Evolutionary conservation across 352 stramenopile genomes (phyloP), one percentile per base, ranked within the genome.

Genomic region (Phytophthora cactorum): DNA sequence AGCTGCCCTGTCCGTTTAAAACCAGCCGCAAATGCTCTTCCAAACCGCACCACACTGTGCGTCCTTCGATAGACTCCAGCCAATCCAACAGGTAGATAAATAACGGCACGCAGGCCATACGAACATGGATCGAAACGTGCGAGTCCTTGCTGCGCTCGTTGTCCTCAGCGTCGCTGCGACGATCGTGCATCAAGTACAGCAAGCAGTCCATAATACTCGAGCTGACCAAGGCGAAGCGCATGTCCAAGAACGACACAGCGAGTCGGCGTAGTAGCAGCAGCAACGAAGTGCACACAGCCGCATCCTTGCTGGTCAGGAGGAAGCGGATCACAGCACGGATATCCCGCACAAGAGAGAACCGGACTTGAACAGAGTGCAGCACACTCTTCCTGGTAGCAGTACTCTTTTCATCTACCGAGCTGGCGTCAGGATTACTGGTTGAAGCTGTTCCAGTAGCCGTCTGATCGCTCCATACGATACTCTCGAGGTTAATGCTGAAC

Each of bases 381-480:
- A 79, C 72, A 9, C 70, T 88, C 14, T 72, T 64, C 34, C 63
- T 65, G 4, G 60, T 8, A 8, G 45, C 7, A 3, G 52, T 9
- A 38, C n/a, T 56, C 25, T 66, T 74, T 47, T 77, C 68, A 34
- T 85, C 72, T 14, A 22, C 25, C n/a, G 27, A 45, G 27, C 22
- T 76, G 31, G 29, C 52, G 31, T 73, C 75, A 7, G 52, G 44
- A 36, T 57, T 67, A 44, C 36, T 60, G 55, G 29, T 49, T 8
- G 54, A 69, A 32, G 58, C 31, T 34, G 49, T 27, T 9, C 59
- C 43, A 29, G 61, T 28, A 8, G 27, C 54, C 10, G 70, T 56
- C 44, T 92, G 83, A 44, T 95, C 87, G 52, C 83, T 95, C 87
- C 87, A 95, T 7, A 92, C 84, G 60, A 95, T 95, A 50, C 78